These are phyloP conservation scores for Fomitopsis pinicola DNA, from an alignment of 1,284 basidiomycete species.

Conservation along the genomic window DNA sequence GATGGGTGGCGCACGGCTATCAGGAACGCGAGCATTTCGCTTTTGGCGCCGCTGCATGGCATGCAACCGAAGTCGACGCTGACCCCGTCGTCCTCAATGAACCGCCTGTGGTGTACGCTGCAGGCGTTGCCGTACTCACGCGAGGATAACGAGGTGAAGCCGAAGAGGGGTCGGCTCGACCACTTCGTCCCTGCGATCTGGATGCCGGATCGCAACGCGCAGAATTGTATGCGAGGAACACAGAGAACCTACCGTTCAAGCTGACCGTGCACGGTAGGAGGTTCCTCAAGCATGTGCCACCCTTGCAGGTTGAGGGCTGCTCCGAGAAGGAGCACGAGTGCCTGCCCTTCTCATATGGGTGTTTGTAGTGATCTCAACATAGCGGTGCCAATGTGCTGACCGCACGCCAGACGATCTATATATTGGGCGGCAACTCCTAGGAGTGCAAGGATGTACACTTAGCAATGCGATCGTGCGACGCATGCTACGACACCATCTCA, in stretches of 20 bases:
- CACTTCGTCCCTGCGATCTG: constrained; percentile 91
- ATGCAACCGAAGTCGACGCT: constrained; percentile 76
- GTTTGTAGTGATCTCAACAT: not conserved
- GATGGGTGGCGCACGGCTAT: constrained; percentile 70
- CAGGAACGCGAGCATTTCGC: constrained; percentile 66
- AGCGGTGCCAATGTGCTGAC: not conserved
- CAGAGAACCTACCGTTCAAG: no score
- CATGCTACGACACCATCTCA: constrained; percentile 84
- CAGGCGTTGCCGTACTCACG: constrained; percentile 70
- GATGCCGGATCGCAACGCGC: constrained; percentile 83
- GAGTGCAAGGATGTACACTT: constrained; percentile 46
- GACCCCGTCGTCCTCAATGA: constrained; percentile 70
- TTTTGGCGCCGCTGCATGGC: constrained; percentile 61
- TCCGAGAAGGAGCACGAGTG: constrained; percentile 57
- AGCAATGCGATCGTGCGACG: constrained; percentile 77
- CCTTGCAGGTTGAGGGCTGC: constrained; percentile 74
- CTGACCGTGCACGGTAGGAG: no score
- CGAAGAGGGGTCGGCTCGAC: constrained; percentile 61
- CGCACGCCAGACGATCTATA: constrained; percentile 66
- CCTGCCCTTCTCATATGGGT: no score
- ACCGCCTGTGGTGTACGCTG: constrained; percentile 65
- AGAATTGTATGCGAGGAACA: constrained; percentile 84
- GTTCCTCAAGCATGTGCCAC: no score
- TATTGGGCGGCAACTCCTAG: constrained; percentile 51
- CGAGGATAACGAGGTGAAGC: constrained; percentile 37